Conservation (phyloP, 139 green algal species). For the Monoraphidium neglectum region DNA sequence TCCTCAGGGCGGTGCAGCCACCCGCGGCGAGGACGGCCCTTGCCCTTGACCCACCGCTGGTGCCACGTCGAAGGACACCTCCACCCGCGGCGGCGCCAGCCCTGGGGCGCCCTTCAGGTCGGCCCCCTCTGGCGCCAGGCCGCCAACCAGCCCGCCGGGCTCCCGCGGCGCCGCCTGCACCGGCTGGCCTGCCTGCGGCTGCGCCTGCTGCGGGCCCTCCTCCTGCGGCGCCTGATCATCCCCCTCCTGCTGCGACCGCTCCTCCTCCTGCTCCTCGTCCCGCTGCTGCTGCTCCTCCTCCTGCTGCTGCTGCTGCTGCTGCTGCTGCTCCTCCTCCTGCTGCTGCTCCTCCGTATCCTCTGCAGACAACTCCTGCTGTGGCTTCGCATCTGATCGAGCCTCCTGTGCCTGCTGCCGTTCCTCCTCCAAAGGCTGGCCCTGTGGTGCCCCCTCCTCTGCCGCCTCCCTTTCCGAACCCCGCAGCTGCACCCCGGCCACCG, state of each 20-base stretch:
- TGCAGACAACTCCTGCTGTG: too few species aligned
- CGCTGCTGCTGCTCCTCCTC: conserved; percentile 13
- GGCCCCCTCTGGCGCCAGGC: conserved; percentile 41
- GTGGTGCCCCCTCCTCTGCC: too few species aligned
- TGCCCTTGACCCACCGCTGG: too few species aligned
- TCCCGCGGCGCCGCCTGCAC: not conserved
- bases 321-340: too few species aligned
- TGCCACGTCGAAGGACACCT: conserved; percentile 27
- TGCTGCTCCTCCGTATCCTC: too few species aligned
- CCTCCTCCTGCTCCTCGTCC: not conserved
- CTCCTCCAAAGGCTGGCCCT: too few species aligned
- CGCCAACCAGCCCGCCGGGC: conserved; percentile 25
- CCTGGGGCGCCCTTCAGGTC: conserved; percentile 69
- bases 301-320: not conserved
- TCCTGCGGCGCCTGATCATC: conserved; percentile 5
- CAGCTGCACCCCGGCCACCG: too few species aligned
- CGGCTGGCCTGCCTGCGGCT: not conserved
- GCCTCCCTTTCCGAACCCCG: too few species aligned
- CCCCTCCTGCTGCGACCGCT: not conserved
- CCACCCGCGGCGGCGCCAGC: conserved; percentile 55
- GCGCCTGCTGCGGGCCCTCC: not conserved
- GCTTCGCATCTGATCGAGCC: too few species aligned
- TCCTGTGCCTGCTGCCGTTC: too few species aligned
- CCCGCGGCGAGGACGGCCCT: too few species aligned
- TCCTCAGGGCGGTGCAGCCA: too few species aligned